Percentiles rank a stretch among this genome's conserved stretches.
phyloP scores from a whole-genome alignment of 257 asterid genomes.

The Solanum medicagineum region DNA sequence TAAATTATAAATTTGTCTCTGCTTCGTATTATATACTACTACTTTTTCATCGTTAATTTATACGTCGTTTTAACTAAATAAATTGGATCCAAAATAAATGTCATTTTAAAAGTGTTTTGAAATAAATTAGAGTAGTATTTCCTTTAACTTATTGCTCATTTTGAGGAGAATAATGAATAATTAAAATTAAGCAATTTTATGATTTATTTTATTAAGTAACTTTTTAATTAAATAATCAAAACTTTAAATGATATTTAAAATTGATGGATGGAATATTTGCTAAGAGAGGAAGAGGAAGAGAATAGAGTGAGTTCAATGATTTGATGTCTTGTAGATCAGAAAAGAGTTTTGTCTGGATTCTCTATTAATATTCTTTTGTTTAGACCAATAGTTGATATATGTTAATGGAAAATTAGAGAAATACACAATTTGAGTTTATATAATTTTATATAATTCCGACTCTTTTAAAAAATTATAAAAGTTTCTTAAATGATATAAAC shows the following conservation, averaged over 20 bases:
- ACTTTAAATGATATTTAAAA: not conserved
- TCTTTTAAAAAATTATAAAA: too few species aligned
- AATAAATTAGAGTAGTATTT: too few species aligned
- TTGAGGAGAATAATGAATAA: not conserved
- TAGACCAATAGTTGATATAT: not conserved
- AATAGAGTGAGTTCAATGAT: not conserved
- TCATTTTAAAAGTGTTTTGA: too few species aligned
- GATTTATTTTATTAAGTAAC: not conserved
- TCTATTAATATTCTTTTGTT: not conserved
- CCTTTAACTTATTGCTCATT: not conserved
- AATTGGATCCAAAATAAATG: not conserved
- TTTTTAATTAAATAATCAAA: not conserved
- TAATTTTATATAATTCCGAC: too few species aligned
- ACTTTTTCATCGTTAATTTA: too few species aligned
- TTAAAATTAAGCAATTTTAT: not conserved
- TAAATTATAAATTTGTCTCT: too few species aligned
- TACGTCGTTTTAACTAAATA: too few species aligned
- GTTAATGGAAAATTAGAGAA: too few species aligned
- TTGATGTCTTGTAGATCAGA: not conserved
- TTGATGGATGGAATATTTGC: not conserved
- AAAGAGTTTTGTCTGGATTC: not conserved
- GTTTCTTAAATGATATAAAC: too few species aligned
- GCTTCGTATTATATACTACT: not conserved
- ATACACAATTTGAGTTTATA: too few species aligned
- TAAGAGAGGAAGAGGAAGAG: not conserved